A percentile compares a stretch with the other conserved stretches of the same genome.
Conservation (phyloP, 73 alveolate species). For the Paramecium sonneborni region DNA sequence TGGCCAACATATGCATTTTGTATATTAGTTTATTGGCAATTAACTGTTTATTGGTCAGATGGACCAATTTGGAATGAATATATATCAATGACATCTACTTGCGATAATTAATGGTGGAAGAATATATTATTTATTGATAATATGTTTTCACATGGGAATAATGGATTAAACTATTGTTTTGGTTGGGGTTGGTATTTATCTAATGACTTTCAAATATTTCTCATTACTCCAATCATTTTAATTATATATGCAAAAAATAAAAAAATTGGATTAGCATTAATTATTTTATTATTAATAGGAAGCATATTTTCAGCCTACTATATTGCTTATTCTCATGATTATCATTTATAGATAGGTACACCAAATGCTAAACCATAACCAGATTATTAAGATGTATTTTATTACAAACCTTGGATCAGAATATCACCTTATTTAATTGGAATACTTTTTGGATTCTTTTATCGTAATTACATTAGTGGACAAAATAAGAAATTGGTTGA, state of each 20-base stretch:
- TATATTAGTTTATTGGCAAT: slow-evolving; percentile 34
- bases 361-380: slow-evolving; percentile 50
- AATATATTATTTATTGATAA: slow-evolving; percentile 69
- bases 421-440: slow-evolving; percentile 70
- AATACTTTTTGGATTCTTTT: slow-evolving; percentile 61
- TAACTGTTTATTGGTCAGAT: slow-evolving; percentile 56
- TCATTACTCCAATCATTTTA: slow-evolving; percentile 61
- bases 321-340: slow-evolving; percentile 26
- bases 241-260: slow-evolving; percentile 34
- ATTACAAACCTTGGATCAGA: slow-evolving; percentile 72
- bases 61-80: slow-evolving; percentile 73
- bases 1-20: slow-evolving; percentile 66
- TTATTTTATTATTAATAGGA: slow-evolving; percentile 33
- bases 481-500: background rate
- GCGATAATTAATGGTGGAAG: slow-evolving; percentile 72
- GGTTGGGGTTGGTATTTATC: slow-evolving; percentile 76
- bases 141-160: slow-evolving; percentile 48
- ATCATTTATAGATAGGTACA: slow-evolving; percentile 10
- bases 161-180: slow-evolving; percentile 56
- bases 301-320: background rate
- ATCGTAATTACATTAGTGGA: slow-evolving; percentile 52
- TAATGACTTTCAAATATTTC: slow-evolving; percentile 69
- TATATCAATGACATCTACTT: background rate
- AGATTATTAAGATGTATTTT: slow-evolving; percentile 44
- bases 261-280: slow-evolving; percentile 36